Evolutionary conservation across 805 yeast genomes (phyloP).

Genomic region (Saccharomycopsis oosterbeekiorum): DNA sequence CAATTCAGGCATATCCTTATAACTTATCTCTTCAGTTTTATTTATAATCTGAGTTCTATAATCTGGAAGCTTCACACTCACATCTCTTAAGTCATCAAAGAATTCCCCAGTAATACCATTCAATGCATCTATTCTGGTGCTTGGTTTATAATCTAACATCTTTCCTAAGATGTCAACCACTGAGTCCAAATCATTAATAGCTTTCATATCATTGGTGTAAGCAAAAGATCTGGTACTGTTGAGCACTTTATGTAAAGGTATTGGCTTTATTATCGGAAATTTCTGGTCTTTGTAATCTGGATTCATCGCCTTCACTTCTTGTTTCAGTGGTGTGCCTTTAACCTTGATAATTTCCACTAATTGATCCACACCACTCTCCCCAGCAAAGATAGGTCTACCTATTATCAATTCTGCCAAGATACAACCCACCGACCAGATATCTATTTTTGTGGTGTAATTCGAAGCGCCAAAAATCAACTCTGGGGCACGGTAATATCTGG

Average conservation of each 20-base stretch:
- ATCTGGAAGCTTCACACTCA: slow-evolving; percentile 13
- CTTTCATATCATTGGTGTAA: slow-evolving; percentile 25
- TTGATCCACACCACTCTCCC: slow-evolving; percentile 96
- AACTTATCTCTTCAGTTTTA: slow-evolving; percentile 9
- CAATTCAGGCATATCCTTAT: slow-evolving; percentile 29
- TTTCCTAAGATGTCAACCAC: slow-evolving; percentile 45
- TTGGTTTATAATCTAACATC: slow-evolving; percentile 61
- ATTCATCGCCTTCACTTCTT: slow-evolving; percentile 89
- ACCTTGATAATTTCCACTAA: slow-evolving; percentile 93
- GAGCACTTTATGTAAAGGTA: slow-evolving; percentile 37
- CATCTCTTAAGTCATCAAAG: slow-evolving; percentile 42
- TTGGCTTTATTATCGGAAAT: slow-evolving; percentile 80
- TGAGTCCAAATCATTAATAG: slow-evolving; percentile 23
- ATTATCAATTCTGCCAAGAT: slow-evolving; percentile 94
- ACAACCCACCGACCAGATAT: slow-evolving; percentile 96
- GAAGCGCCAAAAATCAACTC: slow-evolving; percentile 96
- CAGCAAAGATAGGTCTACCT: slow-evolving; percentile 96
- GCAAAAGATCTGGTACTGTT: slow-evolving; percentile 44
- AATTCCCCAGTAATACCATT: slow-evolving; percentile 42
- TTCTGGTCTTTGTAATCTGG: slow-evolving; percentile 96
- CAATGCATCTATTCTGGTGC: slow-evolving; percentile 49
- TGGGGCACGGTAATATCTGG: slow-evolving; percentile 95
- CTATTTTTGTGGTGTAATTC: slow-evolving; percentile 92
- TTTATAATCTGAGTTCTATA: slow-evolving; percentile 8
- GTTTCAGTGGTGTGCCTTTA: slow-evolving; percentile 89